A percentile compares a stretch with the other conserved stretches of the same genome.
Conservation (phyloP, 805 yeast species). For the Candida sphagnicola region DNA sequence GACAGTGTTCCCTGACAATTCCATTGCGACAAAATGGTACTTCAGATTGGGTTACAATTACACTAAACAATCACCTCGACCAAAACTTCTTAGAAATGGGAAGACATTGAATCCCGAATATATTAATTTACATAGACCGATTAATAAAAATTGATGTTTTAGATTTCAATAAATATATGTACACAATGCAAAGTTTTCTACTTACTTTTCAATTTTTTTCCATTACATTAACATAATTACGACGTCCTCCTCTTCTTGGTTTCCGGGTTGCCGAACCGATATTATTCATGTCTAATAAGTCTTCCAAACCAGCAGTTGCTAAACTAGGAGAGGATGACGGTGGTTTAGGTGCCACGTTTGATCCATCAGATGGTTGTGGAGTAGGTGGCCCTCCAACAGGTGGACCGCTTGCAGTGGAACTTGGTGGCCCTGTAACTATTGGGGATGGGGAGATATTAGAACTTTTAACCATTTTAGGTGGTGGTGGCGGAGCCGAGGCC, state of each 20-base stretch:
- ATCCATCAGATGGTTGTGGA: slow-evolving; percentile 9
- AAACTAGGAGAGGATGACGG: slow-evolving; percentile 17
- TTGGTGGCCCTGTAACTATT: slow-evolving; percentile 7
- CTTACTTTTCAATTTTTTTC: slow-evolving; percentile 13
- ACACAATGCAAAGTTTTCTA: neutral
- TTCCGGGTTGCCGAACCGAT: slow-evolving; percentile 17
- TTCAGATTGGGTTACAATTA: slow-evolving; percentile 30
- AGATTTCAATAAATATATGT: neutral
- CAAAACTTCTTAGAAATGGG: slow-evolving; percentile 37
- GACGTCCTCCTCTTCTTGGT: slow-evolving; percentile 27
- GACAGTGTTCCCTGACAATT: slow-evolving; percentile 50
- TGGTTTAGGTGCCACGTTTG: slow-evolving; percentile 9
- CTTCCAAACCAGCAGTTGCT: slow-evolving; percentile 41
- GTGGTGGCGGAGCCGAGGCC: slow-evolving; percentile 64
- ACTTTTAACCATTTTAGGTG: slow-evolving; percentile 38
- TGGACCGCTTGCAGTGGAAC: neutral
- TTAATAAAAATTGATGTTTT: neutral
- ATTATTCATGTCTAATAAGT: slow-evolving; percentile 30
- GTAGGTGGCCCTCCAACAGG: slow-evolving; percentile 7
- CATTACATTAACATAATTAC: slow-evolving; percentile 32
- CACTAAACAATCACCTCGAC: slow-evolving; percentile 43
- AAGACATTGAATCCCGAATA: slow-evolving; percentile 39
- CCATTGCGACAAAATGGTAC: slow-evolving; percentile 43
- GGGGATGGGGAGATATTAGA: slow-evolving; percentile 11
- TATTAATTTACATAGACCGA: slow-evolving; percentile 17